Base-by-base conservation (phyloP, 139 green algal genomes). In the Chlamydomonas sphaeroides region DNA sequence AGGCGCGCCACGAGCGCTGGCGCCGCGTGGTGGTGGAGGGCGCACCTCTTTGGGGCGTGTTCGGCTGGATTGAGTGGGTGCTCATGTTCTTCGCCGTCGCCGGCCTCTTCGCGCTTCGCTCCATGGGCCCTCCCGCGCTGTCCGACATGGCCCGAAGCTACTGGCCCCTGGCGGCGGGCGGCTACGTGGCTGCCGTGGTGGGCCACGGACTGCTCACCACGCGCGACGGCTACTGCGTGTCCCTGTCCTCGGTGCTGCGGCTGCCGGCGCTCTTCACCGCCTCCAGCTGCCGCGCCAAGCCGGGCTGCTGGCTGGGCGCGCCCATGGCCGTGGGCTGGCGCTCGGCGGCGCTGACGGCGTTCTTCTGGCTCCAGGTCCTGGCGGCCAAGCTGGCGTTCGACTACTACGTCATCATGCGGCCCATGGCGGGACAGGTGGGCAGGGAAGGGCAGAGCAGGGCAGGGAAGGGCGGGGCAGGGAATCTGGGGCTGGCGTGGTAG, bases 361-460 rank as follows among this genome's bases (percentile, higher is more conserved):
- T 88, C 20, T 91, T 91, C 87, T 91, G 87, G 87, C 15, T 83
- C 20, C 77, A 84, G 51, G 65, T 75, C 15, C 53, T 91, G 26
- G 74, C 38, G 26, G 85, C 87, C 67, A 91, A 91, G 84, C 1
- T 85, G n/a, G 83, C 79, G 49, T 91, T 91, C 79, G 87, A 91
- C 75, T 91, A 91, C 87, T 87, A 72, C 28, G 65, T 91, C n/a
- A 84, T 91, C 49, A 74, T 69, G 83, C 78, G 81, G 72, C 87
- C 87, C 35, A 78, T 83, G 30, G 83, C 85, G 15, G 67, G 35
- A 2, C 78, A 82, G 61, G 68, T 88, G 28, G 41, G 71, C 7
- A 14, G 3, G 45, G n/a, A 5, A 41, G 42, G 68, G 45, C 11
- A n/a, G n/a, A n/a, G n/a, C n/a, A n/a, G n/a, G n/a, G n/a, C n/a